phyloP scores from a whole-genome alignment of 352 stramenopile genomes.

The Vaucheria bursata region DNA sequence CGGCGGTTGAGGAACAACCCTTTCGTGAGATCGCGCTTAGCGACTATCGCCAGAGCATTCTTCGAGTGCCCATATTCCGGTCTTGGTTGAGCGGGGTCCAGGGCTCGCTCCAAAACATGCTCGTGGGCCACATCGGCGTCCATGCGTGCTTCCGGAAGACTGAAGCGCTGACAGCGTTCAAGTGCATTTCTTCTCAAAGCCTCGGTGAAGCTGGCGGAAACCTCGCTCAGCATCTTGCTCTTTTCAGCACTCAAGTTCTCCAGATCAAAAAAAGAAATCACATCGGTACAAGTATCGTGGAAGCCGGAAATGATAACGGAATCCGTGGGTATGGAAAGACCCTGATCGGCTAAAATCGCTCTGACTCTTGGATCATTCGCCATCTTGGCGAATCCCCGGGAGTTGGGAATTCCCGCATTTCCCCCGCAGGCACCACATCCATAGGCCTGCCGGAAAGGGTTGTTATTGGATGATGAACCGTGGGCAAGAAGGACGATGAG shows the following conservation, averaged over 20 bases:
- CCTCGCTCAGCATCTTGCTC: background rate
- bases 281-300: background rate
- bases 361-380: background rate
- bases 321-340: background rate
- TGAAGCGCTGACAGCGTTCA: background rate
- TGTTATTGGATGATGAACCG: background rate
- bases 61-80: background rate
- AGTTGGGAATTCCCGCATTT: background rate
- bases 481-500: background rate
- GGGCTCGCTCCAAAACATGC: background rate
- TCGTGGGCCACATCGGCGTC: background rate
- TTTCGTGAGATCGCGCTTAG: background rate
- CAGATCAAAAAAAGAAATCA: background rate
- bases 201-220: too few species aligned
- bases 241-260: background rate
- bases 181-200: background rate
- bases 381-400: background rate
- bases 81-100: background rate
- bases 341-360: background rate
- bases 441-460: background rate
- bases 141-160: too few species aligned
- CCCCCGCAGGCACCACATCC: background rate
- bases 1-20: background rate
- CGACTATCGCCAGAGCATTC: background rate
- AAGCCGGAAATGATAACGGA: background rate